Evolutionary conservation across 495 filamentous ascomycete species (phyloP), one percentile per base, ranked within the genome.

Genomic region (Penicillium alfredii): DNA sequence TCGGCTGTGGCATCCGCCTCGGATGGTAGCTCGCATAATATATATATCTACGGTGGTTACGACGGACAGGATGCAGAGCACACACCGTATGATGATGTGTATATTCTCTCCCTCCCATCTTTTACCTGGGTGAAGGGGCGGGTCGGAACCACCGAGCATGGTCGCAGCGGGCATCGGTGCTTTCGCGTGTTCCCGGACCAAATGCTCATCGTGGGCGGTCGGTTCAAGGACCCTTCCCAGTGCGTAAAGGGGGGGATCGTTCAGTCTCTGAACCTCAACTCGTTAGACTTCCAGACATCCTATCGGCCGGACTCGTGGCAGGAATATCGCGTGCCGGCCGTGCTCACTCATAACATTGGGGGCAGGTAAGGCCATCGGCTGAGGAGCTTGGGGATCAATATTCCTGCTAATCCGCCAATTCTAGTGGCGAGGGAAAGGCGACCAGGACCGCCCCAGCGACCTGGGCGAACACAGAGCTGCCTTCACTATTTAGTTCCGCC

Each of bases 31-130:
- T 78, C 75, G 9, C 74, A 76, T 51, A 81, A 84, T 45, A 82
- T 88, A 36, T 88, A 86, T 51, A 80, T 81, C 41, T 88, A 88
- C 43, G 83, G 83, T 12, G 83, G 83, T 3, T 82, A 76, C 39
- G 55, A 77, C 30, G 79, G 77, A 0, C 30, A 76, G 10, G 28
- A 66, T 8, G 19, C 45, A 1, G 33, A 44, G 2, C 19, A 49
- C 8, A 40, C 44, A 8, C 72, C 66, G 24, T 75, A 58, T 8
- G 81, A 85, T 44, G 78, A 85, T 33, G 78, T 88, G 9, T 88
- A 81, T 56, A 72, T 88, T 8, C 52, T 90, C 16, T 85, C 83
- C 0, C 53, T 89, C 10, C 85, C 86, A 1, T 77, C 82, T 0
- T 89, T 90, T 55, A 76, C 62, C n/a, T 90, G 85, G 85, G 74